Evolutionary conservation across 2,329 filamentous ascomycete species (phyloP).

Genomic region (Fusarium poae): DNA sequence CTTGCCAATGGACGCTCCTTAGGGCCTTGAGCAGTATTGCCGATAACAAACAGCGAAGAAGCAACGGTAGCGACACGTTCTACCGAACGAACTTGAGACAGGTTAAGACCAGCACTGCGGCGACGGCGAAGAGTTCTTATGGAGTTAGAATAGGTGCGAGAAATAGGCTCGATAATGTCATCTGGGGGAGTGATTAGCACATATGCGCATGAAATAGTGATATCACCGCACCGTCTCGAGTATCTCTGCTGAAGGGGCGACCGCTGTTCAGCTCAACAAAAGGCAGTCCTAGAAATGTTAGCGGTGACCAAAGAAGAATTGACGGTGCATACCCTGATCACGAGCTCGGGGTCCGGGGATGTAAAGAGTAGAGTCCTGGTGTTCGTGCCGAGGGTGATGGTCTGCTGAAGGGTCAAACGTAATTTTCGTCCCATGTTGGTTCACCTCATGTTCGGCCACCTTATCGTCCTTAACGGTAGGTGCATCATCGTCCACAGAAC

Average conservation of each 20-base stretch:
- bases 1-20: slow-evolving; percentile 29
- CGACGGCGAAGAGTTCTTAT: slow-evolving; percentile 44
- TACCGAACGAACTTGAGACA: slow-evolving; percentile 54
- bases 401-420: slow-evolving; percentile 49
- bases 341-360: slow-evolving; percentile 53
- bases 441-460: slow-evolving; percentile 1
- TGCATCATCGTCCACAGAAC: neutral
- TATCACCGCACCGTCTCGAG: slow-evolving; percentile 22
- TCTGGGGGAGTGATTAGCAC: slow-evolving; percentile 29
- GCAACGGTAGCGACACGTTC: slow-evolving; percentile 53
- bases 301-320: neutral
- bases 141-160: slow-evolving; percentile 26
- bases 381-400: slow-evolving; percentile 45
- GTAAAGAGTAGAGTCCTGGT: slow-evolving; percentile 48
- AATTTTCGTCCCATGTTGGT: slow-evolving; percentile 38
- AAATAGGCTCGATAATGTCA: slow-evolving; percentile 35
- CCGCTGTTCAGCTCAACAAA: slow-evolving; percentile 46
- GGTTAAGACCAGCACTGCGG: slow-evolving; percentile 37
- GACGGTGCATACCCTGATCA: slow-evolving; percentile 44
- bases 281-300: slow-evolving; percentile 44
- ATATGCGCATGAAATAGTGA: neutral
- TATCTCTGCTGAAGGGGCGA: slow-evolving; percentile 41
- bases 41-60: slow-evolving; percentile 58
- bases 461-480: slow-evolving; percentile 4
- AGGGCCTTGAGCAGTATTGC: slow-evolving; percentile 38